Percentiles rank a stretch among this genome's conserved stretches.
Evolutionary conservation across 768 basidiomycete species (phyloP).

Genomic region (Trametes cinnabarina): DNA sequence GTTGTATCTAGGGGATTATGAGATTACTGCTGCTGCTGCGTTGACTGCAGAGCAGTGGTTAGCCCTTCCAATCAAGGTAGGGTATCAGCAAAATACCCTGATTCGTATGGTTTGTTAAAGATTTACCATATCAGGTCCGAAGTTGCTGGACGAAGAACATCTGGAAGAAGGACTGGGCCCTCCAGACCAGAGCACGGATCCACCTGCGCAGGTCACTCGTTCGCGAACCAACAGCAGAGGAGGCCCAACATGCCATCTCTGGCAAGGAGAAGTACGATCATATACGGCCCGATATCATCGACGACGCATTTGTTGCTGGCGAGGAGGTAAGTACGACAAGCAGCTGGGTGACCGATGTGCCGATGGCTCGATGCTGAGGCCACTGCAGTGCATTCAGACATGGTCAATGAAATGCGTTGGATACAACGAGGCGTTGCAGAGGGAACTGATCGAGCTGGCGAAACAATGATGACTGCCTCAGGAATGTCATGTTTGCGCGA

Average conservation of each 20-base stretch:
- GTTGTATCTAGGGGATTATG: conserved; percentile 36
- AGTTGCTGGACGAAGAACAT: conserved; percentile 29
- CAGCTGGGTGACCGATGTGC: no score
- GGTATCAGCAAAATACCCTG: neutral
- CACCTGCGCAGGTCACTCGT: conserved; percentile 26
- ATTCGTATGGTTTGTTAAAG: neutral
- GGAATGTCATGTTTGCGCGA: no score
- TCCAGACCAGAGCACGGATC: conserved; percentile 27
- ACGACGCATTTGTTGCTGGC: conserved; percentile 29
- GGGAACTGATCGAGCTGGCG: conserved; percentile 19
- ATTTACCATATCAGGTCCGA: conserved; percentile 22
- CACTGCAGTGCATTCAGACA: conserved; percentile 31
- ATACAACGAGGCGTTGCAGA: conserved; percentile 39
- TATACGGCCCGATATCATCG: conserved; percentile 29
- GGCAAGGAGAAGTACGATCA: conserved; percentile 3
- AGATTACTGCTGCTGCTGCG: neutral
- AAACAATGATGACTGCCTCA: neutral
- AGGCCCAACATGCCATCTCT: conserved; percentile 22
- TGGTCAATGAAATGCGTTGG: conserved; percentile 43
- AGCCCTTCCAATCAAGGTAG: neutral
- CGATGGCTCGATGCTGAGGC: neutral
- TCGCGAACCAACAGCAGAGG: conserved; percentile 27
- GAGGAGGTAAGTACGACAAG: conserved; percentile 32
- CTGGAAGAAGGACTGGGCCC: conserved; percentile 30
- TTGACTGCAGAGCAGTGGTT: conserved; percentile 32